Evolutionary conservation across 495 filamentous ascomycete genomes (phyloP).

Genomic region (Penicillium argentinense): DNA sequence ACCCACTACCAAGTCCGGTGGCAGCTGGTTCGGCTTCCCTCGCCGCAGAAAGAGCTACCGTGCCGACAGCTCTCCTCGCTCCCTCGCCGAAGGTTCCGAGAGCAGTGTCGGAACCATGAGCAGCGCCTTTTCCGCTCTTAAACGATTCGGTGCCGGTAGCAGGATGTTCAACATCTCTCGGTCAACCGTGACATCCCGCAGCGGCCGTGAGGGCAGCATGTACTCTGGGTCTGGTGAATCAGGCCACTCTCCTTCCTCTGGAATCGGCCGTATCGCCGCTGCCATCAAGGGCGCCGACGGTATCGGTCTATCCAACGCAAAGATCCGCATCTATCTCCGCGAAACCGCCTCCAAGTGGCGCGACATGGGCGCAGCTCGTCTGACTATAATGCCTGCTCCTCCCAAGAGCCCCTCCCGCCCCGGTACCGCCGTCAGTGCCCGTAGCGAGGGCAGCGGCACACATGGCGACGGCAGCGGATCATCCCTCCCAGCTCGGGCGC

Average conservation of each 20-base stretch:
- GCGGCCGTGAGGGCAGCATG: constrained; percentile 58
- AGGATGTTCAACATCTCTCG: constrained; percentile 77
- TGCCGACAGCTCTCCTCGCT: constrained; percentile 52
- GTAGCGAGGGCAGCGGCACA: constrained; percentile 22
- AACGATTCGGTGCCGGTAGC: constrained; percentile 62
- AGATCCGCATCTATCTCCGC: constrained; percentile 78
- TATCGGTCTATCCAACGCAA: constrained; percentile 70
- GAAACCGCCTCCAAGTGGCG: constrained; percentile 80
- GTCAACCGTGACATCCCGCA: constrained; percentile 57
- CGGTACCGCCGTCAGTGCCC: constrained; percentile 30
- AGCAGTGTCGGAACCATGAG: constrained; percentile 59
- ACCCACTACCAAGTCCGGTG: constrained; percentile 28
- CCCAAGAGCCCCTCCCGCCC: constrained; percentile 47
- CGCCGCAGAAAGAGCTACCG: constrained; percentile 58
- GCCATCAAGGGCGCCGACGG: constrained; percentile 50
- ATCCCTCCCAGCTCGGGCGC: constrained; percentile 37
- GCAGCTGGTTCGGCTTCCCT: constrained; percentile 46
- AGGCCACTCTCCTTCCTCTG: constrained; percentile 48
- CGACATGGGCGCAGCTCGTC: constrained; percentile 79
- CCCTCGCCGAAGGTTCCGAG: constrained; percentile 55
- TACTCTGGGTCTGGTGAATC: constrained; percentile 61
- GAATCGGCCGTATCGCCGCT: constrained; percentile 56
- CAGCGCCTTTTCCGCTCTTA: constrained; percentile 70
- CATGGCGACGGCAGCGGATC: constrained; percentile 13
- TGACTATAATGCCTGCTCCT: constrained; percentile 75